phyloP scores from a whole-genome alignment of 805 yeast genomes.

The Blastobotrys mokoenaii region DNA sequence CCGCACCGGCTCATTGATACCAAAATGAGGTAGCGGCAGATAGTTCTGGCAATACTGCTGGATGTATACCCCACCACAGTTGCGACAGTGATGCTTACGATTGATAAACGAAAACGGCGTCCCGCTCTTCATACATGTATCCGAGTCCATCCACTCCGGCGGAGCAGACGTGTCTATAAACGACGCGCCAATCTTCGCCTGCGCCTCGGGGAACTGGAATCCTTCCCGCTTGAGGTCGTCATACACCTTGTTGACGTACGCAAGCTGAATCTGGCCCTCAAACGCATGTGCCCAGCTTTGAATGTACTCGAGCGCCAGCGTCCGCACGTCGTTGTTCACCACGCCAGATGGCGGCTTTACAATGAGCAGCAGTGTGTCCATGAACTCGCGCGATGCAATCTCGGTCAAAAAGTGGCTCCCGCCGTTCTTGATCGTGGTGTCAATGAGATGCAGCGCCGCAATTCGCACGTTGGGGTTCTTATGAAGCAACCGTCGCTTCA shows the following conservation, averaged over 20 bases:
- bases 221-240: conserved; percentile 50
- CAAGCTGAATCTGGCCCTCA: conserved; percentile 54
- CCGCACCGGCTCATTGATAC: conserved; percentile 81
- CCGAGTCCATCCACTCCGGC: conserved; percentile 96
- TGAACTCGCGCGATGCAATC: conserved; percentile 73
- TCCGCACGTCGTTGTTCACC: conserved; percentile 46
- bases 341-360: conserved; percentile 28
- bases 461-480: conserved; percentile 74
- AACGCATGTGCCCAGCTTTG: conserved; percentile 76
- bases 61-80: conserved; percentile 93
- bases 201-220: conserved; percentile 51
- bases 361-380: conserved; percentile 58
- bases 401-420: conserved; percentile 79
- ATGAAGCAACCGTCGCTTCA: conserved; percentile 65
- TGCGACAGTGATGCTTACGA: conserved; percentile 92
- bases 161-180: conserved; percentile 87
- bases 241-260: conserved; percentile 56
- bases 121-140: conserved; percentile 91
- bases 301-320: conserved; percentile 50
- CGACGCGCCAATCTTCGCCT: conserved; percentile 32
- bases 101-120: conserved; percentile 69
- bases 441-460: conserved; percentile 67
- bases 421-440: conserved; percentile 85
- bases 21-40: conserved; percentile 69
- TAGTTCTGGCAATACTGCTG: conserved; percentile 73